These are phyloP conservation scores for Allium sativum DNA, from an alignment of 106 monocot species.

Conservation along the genomic window DNA sequence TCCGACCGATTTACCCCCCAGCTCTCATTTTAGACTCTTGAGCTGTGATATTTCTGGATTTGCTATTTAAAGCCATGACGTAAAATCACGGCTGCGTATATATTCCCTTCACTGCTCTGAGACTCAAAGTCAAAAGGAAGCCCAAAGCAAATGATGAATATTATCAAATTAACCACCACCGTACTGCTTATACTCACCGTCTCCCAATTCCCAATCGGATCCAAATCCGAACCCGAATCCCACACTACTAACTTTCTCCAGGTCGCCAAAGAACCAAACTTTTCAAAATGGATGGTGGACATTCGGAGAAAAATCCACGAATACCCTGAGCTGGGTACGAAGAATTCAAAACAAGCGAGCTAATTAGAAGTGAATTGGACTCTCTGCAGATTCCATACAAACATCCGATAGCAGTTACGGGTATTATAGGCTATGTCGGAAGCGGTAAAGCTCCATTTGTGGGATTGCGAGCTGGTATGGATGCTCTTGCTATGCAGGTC, in stretches of 20 bases:
- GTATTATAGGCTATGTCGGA: conserved; percentile 58
- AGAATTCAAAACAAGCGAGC: conserved; percentile 68
- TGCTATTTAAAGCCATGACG: too few species aligned
- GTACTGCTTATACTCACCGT: too few species aligned
- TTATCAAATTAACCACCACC: too few species aligned
- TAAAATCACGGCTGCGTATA: too few species aligned
- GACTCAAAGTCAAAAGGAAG: too few species aligned
- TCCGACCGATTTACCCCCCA: too few species aligned
- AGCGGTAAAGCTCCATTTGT: conserved; percentile 71
- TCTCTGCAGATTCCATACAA: conserved; percentile 39
- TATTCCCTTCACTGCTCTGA: too few species aligned
- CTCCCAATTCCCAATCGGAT: background rate
- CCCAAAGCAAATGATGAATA: too few species aligned
- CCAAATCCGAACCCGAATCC: background rate
- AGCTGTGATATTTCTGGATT: too few species aligned
- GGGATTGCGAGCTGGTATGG: conserved; percentile 78
- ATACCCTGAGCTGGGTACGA: conserved; percentile 74
- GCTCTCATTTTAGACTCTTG: too few species aligned
- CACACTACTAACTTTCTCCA: conserved; percentile 17
- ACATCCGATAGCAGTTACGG: conserved; percentile 66
- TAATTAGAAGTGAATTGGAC: conserved; percentile 61
- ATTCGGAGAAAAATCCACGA: conserved; percentile 73
- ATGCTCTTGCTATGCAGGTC: conserved; percentile 88
- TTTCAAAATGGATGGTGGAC: conserved; percentile 72
- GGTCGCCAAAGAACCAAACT: conserved; percentile 44